phyloP scores from a whole-genome alignment of 2,329 filamentous ascomycete genomes.

The Geoglossum cookeanum region DNA sequence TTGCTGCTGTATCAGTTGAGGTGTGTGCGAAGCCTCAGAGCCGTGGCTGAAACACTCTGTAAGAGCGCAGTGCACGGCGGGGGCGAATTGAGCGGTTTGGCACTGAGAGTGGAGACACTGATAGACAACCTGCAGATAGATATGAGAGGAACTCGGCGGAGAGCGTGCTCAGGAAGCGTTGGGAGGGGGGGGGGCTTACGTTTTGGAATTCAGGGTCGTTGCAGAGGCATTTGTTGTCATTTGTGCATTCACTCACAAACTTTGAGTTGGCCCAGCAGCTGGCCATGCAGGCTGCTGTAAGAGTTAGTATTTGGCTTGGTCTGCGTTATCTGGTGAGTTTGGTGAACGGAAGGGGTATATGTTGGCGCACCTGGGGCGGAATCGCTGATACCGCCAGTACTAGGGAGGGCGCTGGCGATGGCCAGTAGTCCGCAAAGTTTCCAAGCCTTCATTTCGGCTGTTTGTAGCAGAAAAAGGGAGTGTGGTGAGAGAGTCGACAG shows the following conservation, averaged over 20 bases:
- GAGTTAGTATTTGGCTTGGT: neutral
- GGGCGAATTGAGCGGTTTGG: constrained; percentile 16
- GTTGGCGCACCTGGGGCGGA: neutral
- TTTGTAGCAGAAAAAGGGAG: neutral
- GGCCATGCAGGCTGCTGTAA: constrained; percentile 14
- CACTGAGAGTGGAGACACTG: constrained; percentile 22
- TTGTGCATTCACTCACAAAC: constrained; percentile 17
- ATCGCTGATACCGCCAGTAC: neutral
- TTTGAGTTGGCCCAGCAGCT: constrained; percentile 21
- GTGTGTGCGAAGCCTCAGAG: constrained; percentile 4
- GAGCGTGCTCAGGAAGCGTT: neutral
- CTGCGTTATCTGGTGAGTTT: neutral
- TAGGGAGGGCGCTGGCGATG: neutral
- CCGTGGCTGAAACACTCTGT: constrained; percentile 13
- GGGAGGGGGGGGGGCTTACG: constrained; percentile 10
- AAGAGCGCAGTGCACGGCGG: constrained; percentile 18
- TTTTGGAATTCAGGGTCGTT: constrained; percentile 17
- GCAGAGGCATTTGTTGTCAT: constrained; percentile 16
- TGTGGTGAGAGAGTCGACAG: neutral
- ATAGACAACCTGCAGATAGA: constrained; percentile 14
- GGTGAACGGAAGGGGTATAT: neutral
- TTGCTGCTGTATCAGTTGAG: neutral
- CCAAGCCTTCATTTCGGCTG: neutral
- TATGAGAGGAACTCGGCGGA: neutral
- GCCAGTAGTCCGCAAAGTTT: neutral